Conservation (phyloP, 768 basidiomycete genomes). For the Calocera cornea region DNA sequence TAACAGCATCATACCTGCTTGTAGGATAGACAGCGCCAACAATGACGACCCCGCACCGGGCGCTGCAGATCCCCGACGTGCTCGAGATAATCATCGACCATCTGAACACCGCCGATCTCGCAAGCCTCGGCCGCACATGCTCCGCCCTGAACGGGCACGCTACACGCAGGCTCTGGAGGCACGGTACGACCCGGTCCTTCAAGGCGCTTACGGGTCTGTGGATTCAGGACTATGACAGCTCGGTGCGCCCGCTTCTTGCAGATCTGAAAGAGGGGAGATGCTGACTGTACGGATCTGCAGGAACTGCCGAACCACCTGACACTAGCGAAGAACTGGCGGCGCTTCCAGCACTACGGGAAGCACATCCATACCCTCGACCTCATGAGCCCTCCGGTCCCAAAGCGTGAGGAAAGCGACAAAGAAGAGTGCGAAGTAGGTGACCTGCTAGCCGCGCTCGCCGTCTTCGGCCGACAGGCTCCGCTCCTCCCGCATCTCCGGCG, state of each 20-base stretch:
- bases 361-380: background rate
- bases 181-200: background rate
- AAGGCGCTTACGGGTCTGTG: background rate
- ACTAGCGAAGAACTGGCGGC: background rate
- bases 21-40: no score
- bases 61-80: background rate
- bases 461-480: background rate
- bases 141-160: background rate
- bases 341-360: background rate
- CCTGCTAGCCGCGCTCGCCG: background rate
- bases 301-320: background rate
- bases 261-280: no score
- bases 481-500: background rate
- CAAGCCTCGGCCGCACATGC: background rate
- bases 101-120: background rate
- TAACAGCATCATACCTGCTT: no score
- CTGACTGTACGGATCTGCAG: background rate
- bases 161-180: background rate
- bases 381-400: background rate
- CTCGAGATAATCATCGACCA: background rate
- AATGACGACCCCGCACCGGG: background rate
- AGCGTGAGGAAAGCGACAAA: background rate
- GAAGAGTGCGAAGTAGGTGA: background rate
- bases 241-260: background rate
- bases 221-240: background rate